Base-by-base conservation (phyloP, 1,284 basidiomycete species). In the Phlebopus sp. region DNA sequence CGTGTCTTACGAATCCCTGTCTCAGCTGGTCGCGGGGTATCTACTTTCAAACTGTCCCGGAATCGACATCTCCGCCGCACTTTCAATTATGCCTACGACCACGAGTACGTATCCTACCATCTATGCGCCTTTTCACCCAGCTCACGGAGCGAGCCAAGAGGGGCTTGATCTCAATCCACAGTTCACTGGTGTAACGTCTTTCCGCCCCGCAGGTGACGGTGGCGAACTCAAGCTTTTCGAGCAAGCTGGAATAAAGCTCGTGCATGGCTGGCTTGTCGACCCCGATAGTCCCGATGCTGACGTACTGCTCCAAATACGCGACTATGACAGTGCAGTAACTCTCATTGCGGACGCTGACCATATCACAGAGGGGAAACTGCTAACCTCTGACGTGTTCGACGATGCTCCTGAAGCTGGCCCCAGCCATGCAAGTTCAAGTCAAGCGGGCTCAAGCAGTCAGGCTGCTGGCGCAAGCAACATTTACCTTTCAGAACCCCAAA, bases 181-280 rank as follows among this genome's bases (percentile, higher is more conserved):
- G 1, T 94, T 94, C 65, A 86, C 82, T 0, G 75, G 75, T 7
- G 62, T 82, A 4, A 79, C 79, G 2, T 76, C 79, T 0, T 94
- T 93, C 63, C 72, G 79, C 13, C 82, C 86, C 0, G 76, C 76
- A 2, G 76, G 76, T 1, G 71, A 73, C 18, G 76, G 75, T 0
- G 87, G 86, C 8, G 92, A 90, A 63, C 77, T 96, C 27, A 82
- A 86, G 44, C 77, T 96, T 4, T 97, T 97, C 62, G 73, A 84
- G n/a, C 81, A 90, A 42, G 88, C 84, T 1, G 82, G 82, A 6
- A 89, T 96, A 38, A 72, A 79, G 11, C 81, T 96, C 40, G 82
- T 93, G 1, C 92, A 96, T 55, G 93, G 93, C 1, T 96, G 93
- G 93, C 75, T 96, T n/a, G 86, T 86, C 6, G 90, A 96, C 58